These are phyloP conservation scores for Gossypium mustelinum DNA, from an alignment of 345 rosid species.

Conservation along the genomic window DNA sequence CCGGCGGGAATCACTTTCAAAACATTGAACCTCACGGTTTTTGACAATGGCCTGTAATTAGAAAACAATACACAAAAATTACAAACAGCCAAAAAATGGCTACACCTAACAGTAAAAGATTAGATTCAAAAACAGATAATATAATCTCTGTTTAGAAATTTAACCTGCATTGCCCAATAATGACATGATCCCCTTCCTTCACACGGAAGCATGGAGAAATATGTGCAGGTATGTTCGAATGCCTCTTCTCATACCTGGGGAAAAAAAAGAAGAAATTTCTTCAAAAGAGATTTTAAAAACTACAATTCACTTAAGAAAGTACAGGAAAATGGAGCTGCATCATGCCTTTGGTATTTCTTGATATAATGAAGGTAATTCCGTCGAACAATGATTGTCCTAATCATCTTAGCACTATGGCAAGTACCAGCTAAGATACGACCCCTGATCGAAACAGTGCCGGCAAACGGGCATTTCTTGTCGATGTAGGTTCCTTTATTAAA, in stretches of 20 bases:
- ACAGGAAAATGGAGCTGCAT: not conserved
- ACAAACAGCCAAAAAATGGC: not conserved
- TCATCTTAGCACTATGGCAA: constrained; percentile 93
- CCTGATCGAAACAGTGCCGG: constrained; percentile 82
- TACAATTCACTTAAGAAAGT: not conserved
- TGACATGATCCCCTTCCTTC: constrained; percentile 69
- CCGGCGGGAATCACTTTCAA: constrained; percentile 80
- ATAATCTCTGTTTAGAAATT: not conserved
- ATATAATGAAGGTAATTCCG: constrained; percentile 85
- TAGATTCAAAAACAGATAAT: not conserved
- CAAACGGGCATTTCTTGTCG: constrained; percentile 87
- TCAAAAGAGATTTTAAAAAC: not conserved
- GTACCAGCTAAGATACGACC: constrained; percentile 92
- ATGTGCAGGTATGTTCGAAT: constrained; percentile 66
- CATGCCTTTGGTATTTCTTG: constrained; percentile 83
- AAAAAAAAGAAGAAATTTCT: not conserved
- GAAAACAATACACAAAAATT: not conserved
- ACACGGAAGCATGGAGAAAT: constrained; percentile 73
- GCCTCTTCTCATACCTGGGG: constrained; percentile 67
- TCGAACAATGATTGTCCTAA: constrained; percentile 78
- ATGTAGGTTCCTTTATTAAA: constrained; percentile 58
- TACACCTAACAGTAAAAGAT: not conserved
- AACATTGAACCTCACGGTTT: constrained; percentile 73
- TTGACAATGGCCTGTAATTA: constrained; percentile 57
- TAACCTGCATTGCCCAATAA: constrained; percentile 85